Base-by-base conservation (phyloP, 768 basidiomycete genomes). In the Arthromyces matolae region DNA sequence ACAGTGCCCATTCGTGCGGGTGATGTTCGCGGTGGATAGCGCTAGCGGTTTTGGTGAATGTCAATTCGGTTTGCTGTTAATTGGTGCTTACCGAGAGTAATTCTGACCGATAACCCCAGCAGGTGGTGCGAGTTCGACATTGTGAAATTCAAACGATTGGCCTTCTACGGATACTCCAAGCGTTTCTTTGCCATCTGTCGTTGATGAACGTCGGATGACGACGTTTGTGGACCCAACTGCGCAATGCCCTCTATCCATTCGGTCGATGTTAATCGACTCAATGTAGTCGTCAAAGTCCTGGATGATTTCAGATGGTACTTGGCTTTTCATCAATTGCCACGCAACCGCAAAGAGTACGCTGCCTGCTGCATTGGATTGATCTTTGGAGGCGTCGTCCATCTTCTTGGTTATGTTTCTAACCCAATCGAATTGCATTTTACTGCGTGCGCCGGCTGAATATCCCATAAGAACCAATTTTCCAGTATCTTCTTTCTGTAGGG, bases 21-120 rank as follows among this genome's bases (percentile, higher is more conserved):
- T 57, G 54, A 8, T 49, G 13, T 23, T 60, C 54, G n/a, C 28
- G 29, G 34, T 56, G 54, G 4, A 52, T 54, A 13, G 46, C 32
- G 23, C 54, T 57, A 28, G 14, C 32, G 4, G 27, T 13, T 2
- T 2, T 23, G n/a, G n/a, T 12, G 1, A 13, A 18, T 22, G 12
- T 4, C n/a, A 22, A 12, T 37, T 6, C 19, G 8, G 12, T 4
- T 37, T 14, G 16, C 2, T 22, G 19, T n/a, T n/a, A n/a, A n/a
- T n/a, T n/a, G n/a, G n/a, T n/a, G n/a, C n/a, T n/a, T n/a, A 60
- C 54, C 50, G n/a, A 1, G 54, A 34, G 36, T 56, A 60, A 47
- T 56, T 60, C 9, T 35, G 20, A 22, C 51, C 56, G 22, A 50
- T 32, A 16, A 56, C 46, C 1, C 51, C 59, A 24, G 52, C 29